phyloP scores from a whole-genome alignment of 1,284 basidiomycete species.

The Melampsora larici-populina region DNA sequence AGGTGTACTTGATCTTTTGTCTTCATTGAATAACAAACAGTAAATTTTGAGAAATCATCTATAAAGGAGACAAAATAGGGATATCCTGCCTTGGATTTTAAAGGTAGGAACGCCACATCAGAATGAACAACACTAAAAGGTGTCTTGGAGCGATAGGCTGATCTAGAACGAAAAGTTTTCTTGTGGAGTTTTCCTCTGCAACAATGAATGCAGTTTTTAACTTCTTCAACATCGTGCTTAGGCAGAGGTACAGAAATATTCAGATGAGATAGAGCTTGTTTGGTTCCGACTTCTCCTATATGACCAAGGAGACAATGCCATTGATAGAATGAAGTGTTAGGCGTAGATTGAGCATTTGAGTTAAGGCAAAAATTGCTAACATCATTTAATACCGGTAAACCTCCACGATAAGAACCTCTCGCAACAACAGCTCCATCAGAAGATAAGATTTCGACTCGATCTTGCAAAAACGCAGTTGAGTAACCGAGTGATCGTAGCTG shows the following conservation, averaged over 20 bases:
- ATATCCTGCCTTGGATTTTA: background rate
- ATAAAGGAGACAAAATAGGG: slow-evolving; percentile 21
- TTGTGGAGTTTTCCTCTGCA: background rate
- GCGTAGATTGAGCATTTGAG: background rate
- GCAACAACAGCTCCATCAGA: no score
- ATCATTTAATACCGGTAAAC: no score
- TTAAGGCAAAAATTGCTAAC: background rate
- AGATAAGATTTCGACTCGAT: no score
- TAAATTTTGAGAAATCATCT: slow-evolving; percentile 22
- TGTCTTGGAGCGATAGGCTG: background rate
- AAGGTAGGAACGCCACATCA: no score
- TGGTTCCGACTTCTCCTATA: background rate
- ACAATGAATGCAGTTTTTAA: background rate
- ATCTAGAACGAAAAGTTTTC: background rate
- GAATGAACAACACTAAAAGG: slow-evolving; percentile 17
- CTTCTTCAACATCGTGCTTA: background rate
- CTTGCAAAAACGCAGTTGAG: no score
- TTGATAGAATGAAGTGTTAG: background rate
- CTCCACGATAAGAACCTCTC: no score
- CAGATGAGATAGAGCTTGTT: background rate
- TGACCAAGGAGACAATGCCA: background rate
- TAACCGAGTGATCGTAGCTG: no score
- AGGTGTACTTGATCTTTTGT: background rate
- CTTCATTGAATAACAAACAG: slow-evolving; percentile 9
- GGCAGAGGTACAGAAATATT: background rate